Base-by-base conservation (phyloP, 2,329 filamentous ascomycete genomes). In the Penicillium sumatraense region DNA sequence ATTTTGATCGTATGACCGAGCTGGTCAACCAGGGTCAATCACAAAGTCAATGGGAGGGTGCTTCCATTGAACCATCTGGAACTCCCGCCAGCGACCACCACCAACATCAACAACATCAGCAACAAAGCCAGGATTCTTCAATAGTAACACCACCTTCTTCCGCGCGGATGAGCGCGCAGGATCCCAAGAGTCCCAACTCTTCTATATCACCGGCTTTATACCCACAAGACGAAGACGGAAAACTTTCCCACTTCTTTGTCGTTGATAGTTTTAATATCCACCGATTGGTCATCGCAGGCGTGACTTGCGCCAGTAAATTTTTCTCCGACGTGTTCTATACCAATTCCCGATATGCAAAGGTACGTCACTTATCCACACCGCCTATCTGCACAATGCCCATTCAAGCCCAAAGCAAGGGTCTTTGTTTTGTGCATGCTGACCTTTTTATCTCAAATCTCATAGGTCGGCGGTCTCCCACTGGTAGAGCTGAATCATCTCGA, bases 181-280 rank as follows among this genome's bases (percentile, higher is more conserved):
- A 75, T 31, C 61, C 68, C 20, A 64, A 68, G 23, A 68, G 63
- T 14, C 64, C 70, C 11, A 56, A 62, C 33, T 64, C 71, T 6
- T 65, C 72, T 4, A 65, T 70, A 38, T 72, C 72, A 9, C 72
- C 73, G 1, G 66, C 68, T 5, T 48, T 73, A 23, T 63, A 70
- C 18, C 63, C 69, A 2, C 69, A 80, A 41, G 75, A 75, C 14
- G 71, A 76, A 14, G 79, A 82, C 1, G 80, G 83, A 54, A 81
- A 80, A 51, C 76, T 88, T 40, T 85, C 85, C 2, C 86, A 89
- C 67, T 89, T 87, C 68, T 98, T 99, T 71, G 93, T 98, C 36
- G 95, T 98, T 10, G 95, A 99, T 77, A 98, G 95, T 77, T 99
- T 95, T 80, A 99, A 99, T 76, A 98, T 99, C 61, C 95, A 99